phyloP scores from a whole-genome alignment of 2,329 filamentous ascomycete genomes.

The Curvularia spicifera region DNA sequence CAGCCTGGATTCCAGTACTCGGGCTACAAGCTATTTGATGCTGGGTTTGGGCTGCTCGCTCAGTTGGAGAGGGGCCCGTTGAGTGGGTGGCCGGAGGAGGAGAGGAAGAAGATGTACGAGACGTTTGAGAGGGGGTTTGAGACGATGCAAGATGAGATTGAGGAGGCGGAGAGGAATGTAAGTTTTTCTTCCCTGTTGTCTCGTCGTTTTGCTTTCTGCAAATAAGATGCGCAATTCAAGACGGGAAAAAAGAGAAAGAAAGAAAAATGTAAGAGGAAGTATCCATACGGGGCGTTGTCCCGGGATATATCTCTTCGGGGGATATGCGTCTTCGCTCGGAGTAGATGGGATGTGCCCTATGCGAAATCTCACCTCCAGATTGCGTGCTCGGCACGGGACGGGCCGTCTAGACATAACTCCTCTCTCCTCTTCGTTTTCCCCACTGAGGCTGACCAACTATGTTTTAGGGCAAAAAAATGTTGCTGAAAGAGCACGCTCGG shows the following conservation, averaged over 20 bases:
- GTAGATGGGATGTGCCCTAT: neutral
- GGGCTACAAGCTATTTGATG: conserved; percentile 24
- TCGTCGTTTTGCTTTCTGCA: too few species aligned
- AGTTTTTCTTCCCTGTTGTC: conserved; percentile 3
- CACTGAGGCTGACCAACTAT: neutral
- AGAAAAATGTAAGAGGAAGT: neutral
- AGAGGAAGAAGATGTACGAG: conserved; percentile 13
- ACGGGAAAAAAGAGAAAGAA: neutral
- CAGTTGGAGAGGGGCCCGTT: conserved; percentile 16
- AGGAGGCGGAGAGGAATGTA: conserved; percentile 21
- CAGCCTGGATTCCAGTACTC: conserved; percentile 24
- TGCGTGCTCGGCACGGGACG: conserved; percentile 10
- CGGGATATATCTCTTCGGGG: neutral
- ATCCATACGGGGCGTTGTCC: neutral
- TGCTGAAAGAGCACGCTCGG: conserved; percentile 24
- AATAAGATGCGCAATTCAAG: neutral
- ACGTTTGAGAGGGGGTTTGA: conserved; percentile 15
- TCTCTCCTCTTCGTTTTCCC: neutral
- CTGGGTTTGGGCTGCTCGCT: conserved; percentile 8
- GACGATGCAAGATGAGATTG: conserved; percentile 22
- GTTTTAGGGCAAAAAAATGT: conserved; percentile 14
- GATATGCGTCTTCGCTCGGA: neutral
- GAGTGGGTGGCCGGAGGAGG: conserved; percentile 17
- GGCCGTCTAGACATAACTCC: neutral
- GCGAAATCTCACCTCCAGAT: conserved; percentile 1